Evolutionary conservation across 2,329 filamentous ascomycete genomes (phyloP).

Genomic region (Huntiella omanensis): DNA sequence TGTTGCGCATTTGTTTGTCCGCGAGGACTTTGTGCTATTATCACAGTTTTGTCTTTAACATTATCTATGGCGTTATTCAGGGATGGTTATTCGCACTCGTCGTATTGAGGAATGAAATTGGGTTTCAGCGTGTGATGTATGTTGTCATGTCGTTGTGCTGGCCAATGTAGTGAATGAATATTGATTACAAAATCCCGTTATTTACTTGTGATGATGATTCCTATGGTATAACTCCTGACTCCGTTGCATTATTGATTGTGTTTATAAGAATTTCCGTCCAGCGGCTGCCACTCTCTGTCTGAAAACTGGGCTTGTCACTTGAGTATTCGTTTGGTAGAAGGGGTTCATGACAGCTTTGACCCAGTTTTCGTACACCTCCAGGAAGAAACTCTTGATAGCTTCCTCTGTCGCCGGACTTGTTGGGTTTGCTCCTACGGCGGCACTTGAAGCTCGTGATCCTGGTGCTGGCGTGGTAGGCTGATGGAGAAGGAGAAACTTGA

Average conservation of each 20-base stretch:
- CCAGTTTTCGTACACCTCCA: slow-evolving; percentile 91
- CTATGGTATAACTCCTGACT: too few relatives aligned
- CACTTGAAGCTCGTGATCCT: slow-evolving; percentile 34
- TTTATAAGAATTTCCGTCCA: slow-evolving; percentile 72
- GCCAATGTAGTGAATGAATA: neutral
- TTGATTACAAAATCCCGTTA: slow-evolving; percentile 12
- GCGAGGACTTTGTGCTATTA: slow-evolving; percentile 5
- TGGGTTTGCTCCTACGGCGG: slow-evolving; percentile 67
- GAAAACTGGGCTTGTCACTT: slow-evolving; percentile 75
- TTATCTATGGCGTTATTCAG: slow-evolving; percentile 9
- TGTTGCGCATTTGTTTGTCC: slow-evolving; percentile 1
- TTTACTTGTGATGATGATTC: neutral
- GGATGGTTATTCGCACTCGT: neutral
- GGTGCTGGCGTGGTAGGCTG: slow-evolving; percentile 35
- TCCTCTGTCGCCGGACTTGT: slow-evolving; percentile 84
- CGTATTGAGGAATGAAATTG: too few relatives aligned
- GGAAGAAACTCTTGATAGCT: slow-evolving; percentile 85
- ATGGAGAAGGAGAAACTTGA: slow-evolving; percentile 87
- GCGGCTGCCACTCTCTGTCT: slow-evolving; percentile 63
- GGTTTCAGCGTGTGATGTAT: slow-evolving; percentile 4
- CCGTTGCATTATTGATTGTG: too few relatives aligned
- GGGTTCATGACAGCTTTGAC: slow-evolving; percentile 95
- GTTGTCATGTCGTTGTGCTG: slow-evolving; percentile 9
- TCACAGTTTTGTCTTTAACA: slow-evolving; percentile 7
- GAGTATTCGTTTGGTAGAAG: slow-evolving; percentile 75